A percentile compares a stretch with the other conserved stretches of the same genome.
phyloP scores from a whole-genome alignment of 2,329 filamentous ascomycete genomes.

The Colletotrichum australisinense region DNA sequence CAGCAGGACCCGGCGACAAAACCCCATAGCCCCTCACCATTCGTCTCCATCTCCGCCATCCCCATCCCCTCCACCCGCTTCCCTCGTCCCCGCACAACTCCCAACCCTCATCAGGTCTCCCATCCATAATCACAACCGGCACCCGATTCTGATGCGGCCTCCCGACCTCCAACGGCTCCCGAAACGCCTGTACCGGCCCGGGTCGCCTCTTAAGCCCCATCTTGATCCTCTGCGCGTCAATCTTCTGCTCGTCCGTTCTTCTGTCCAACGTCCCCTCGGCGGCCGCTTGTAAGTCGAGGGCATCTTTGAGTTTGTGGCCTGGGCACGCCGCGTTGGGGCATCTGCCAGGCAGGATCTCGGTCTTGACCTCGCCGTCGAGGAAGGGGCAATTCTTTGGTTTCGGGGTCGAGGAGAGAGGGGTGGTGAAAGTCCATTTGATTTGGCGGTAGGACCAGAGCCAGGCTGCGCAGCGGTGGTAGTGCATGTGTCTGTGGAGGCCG shows the following conservation, averaged over 20 bases:
- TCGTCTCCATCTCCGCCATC: neutral
- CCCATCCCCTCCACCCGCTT: neutral
- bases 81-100: neutral
- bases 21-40: neutral
- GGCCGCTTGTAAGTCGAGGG: neutral
- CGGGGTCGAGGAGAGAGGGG: constrained; percentile 21
- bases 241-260: constrained; percentile 92
- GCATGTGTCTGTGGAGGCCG: constrained; percentile 34
- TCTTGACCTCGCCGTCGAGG: constrained; percentile 22
- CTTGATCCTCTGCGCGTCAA: constrained; percentile 68
- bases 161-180: constrained; percentile 26
- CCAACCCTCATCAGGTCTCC: constrained; percentile 3
- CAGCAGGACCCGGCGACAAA: neutral
- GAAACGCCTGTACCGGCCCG: constrained; percentile 3
- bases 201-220: constrained; percentile 18
- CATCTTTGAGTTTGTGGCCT: constrained; percentile 8
- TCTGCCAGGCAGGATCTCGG: constrained; percentile 27
- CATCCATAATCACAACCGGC: constrained; percentile 14
- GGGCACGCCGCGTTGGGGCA: constrained; percentile 25
- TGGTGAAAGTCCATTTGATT: constrained; percentile 26
- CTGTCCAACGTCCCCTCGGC: constrained; percentile 70
- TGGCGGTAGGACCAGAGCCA: constrained; percentile 21
- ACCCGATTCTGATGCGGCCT: constrained; percentile 25
- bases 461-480: constrained; percentile 30
- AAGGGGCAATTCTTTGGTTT: constrained; percentile 24